Base-by-base conservation (phyloP, 257 asterid species). In the Salvia splendens region DNA sequence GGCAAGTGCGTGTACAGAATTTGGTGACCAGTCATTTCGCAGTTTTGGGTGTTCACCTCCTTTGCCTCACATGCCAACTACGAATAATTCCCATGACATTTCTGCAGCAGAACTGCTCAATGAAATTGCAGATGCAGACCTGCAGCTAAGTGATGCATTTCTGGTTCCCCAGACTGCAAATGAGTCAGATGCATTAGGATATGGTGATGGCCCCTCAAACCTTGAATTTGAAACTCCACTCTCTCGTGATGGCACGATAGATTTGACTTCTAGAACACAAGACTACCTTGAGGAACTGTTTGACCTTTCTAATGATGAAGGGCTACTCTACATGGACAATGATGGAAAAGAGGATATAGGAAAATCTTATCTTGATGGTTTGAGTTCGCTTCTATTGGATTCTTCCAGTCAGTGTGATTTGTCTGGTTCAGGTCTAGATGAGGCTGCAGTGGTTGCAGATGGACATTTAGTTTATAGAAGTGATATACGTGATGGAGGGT, bases 371-470 rank as follows among this genome's bases (percentile, higher is more conserved):
- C 73, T 81, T 15, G 94, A 85, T 36, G 78, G 80, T 53, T 73
- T 81, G 42, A 79, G 81, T 68, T 82, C 87, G 8, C 86, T 87
- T 65, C 73, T 92, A 43, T 65, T 78, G 82, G 89, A 88, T 67
- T 81, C 79, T 69, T 91, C 88, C 38, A 73, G 41, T 54, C 78
- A 67, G 47, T 51, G 43, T 43, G 87, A 75, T 55, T 45, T 65
- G 51, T 65, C 72, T 40, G 68, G 54, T 64, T 58, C 64, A 3
- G 75, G 68, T 70, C 30, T 66, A 20, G 67, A 74, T 5, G 82
- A 73, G 52, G 55, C 59, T 47, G 61, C 65, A 6, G 77, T 52
- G 38, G 77, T 75, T 77, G 47, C 79, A 17, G 70, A 65, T 28
- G 84, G 66, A 55, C 61, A 73, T 71, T 30, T 65, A 69, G 64